Percentiles rank a stretch among this genome's conserved stretches.
Conservation (phyloP, 495 filamentous ascomycete genomes). For the Clavariopsis aquatica region DNA sequence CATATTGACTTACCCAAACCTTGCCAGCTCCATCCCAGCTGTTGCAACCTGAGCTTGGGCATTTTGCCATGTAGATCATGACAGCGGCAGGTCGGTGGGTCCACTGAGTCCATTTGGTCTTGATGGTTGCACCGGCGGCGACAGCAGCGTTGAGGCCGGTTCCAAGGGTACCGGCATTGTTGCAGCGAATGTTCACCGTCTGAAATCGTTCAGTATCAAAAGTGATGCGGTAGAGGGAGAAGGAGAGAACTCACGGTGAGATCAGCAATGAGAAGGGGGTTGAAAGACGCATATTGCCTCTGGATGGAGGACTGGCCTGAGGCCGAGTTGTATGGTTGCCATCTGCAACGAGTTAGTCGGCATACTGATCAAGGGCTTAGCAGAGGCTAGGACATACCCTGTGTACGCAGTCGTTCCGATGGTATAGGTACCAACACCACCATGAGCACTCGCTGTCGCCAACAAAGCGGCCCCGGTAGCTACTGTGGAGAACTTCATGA, state of each 20-base stretch:
- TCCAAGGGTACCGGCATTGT: constrained; percentile 31
- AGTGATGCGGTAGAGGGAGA: not conserved
- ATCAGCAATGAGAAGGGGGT: constrained; percentile 31
- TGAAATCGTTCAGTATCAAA: constrained; percentile 1
- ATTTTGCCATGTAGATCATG: constrained; percentile 39
- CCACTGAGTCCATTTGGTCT: constrained; percentile 35
- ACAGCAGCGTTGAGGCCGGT: constrained; percentile 27
- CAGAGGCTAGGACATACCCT: constrained; percentile 19
- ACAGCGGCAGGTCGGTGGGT: constrained; percentile 34
- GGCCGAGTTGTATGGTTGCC: constrained; percentile 36
- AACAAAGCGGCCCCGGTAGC: constrained; percentile 27
- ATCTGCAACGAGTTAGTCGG: constrained; percentile 25
- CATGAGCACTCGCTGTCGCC: constrained; percentile 31
- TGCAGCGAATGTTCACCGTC: constrained; percentile 35
- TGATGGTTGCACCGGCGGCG: constrained; percentile 28
- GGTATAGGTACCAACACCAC: constrained; percentile 35
- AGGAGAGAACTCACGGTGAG: constrained; percentile 14
- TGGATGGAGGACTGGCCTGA: constrained; percentile 32
- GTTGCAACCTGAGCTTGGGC: constrained; percentile 29
- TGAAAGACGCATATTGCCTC: constrained; percentile 29
- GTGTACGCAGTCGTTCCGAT: constrained; percentile 30
- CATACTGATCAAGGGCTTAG: not conserved
- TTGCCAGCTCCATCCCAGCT: constrained; percentile 29
- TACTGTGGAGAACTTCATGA: constrained; percentile 22
- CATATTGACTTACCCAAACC: constrained; percentile 27